These are phyloP conservation scores for Thermochaetoides thermophila DNA, from an alignment of 495 filamentous ascomycete species.

Conservation along the genomic window DNA sequence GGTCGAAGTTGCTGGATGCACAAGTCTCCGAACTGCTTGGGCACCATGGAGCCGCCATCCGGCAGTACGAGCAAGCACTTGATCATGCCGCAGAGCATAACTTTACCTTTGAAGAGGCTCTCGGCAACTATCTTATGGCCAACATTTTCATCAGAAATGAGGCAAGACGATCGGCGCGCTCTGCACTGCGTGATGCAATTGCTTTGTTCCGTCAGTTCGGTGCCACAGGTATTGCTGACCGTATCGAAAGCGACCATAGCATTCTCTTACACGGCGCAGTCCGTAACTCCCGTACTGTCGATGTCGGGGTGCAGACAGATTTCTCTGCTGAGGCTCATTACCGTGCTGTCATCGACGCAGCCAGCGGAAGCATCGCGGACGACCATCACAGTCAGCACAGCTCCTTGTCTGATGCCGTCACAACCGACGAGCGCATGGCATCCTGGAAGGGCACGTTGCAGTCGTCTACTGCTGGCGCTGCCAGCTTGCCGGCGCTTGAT, in stretches of 20 bases:
- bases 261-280: slow-evolving; percentile 55
- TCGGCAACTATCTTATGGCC: slow-evolving; percentile 61
- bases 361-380: no score
- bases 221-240: slow-evolving; percentile 57
- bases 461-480: slow-evolving; percentile 24
- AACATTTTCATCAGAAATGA: slow-evolving; percentile 59
- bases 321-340: slow-evolving; percentile 37
- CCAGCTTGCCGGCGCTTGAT: slow-evolving; percentile 45
- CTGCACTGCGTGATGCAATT: slow-evolving; percentile 56
- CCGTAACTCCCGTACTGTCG: slow-evolving; percentile 42
- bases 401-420: slow-evolving; percentile 31
- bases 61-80: slow-evolving; percentile 57
- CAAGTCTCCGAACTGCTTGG: slow-evolving; percentile 51
- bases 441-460: slow-evolving; percentile 43
- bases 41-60: slow-evolving; percentile 46
- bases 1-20: slow-evolving; percentile 61
- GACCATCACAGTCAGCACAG: slow-evolving; percentile 39
- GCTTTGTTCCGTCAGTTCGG: slow-evolving; percentile 59
- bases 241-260: slow-evolving; percentile 55
- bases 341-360: slow-evolving; percentile 28
- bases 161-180: slow-evolving; percentile 57
- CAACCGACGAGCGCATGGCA: slow-evolving; percentile 47
- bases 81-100: slow-evolving; percentile 69
- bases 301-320: slow-evolving; percentile 63
- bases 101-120: slow-evolving; percentile 66